phyloP scores from a whole-genome alignment of 2,329 filamentous ascomycete genomes.

The Diaporthe ampelina region DNA sequence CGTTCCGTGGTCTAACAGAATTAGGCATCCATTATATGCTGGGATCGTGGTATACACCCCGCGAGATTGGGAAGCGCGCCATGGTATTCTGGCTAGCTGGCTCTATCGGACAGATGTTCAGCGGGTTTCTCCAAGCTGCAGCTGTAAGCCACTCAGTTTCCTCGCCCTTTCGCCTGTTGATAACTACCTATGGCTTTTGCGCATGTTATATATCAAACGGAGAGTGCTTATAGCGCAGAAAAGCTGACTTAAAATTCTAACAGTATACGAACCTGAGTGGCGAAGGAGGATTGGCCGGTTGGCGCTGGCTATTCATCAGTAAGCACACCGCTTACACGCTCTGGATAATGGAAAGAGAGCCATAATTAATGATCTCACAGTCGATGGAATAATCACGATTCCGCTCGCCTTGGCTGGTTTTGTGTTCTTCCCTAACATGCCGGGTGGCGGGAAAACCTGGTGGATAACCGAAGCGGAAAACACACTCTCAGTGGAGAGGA shows the following conservation, averaged over 20 bases:
- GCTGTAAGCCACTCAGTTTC: conserved; percentile 40
- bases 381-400: conserved; percentile 66
- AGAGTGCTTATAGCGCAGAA: neutral
- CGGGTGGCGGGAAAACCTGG: conserved; percentile 53
- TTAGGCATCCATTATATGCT: conserved; percentile 56
- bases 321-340: no score
- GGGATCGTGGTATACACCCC: conserved; percentile 70
- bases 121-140: conserved; percentile 68
- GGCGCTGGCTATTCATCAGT: conserved; percentile 56
- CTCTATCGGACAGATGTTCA: conserved; percentile 72
- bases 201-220: neutral
- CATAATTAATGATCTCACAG: conserved; percentile 39
- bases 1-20: neutral
- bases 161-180: neutral
- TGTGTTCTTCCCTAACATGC: conserved; percentile 64
- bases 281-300: conserved; percentile 60
- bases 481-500: conserved; percentile 51
- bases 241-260: neutral
- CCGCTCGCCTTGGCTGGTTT: conserved; percentile 67
- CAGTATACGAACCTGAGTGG: conserved; percentile 56
- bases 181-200: neutral
- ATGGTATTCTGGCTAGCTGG: conserved; percentile 75
- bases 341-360: no score
- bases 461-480: conserved; percentile 53
- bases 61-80: conserved; percentile 73